phyloP scores from a whole-genome alignment of 148 eudicot species.

The Fagopyrum esculentum region DNA sequence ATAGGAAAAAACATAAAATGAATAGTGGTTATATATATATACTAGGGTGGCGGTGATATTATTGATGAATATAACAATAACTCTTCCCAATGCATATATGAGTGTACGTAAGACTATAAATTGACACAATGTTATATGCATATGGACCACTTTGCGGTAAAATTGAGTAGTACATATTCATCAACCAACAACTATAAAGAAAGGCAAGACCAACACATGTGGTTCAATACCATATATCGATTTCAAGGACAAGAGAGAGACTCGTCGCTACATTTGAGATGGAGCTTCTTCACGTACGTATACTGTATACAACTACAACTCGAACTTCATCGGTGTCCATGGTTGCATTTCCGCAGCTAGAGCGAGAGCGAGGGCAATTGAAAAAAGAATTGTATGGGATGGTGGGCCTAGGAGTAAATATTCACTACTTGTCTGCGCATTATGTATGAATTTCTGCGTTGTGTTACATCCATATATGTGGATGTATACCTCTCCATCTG shows the following conservation, averaged over 20 bases:
- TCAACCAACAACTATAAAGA: conserved; percentile 43
- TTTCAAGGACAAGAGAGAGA: conserved; percentile 1
- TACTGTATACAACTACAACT: too few species aligned
- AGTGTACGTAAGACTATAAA: not conserved
- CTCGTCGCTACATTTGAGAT: not conserved
- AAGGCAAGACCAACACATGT: conserved; percentile 28
- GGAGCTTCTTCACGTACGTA: too few species aligned
- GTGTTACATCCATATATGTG: not conserved
- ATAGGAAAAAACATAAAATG: too few species aligned
- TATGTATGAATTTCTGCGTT: not conserved
- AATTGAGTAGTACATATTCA: conserved; percentile 27
- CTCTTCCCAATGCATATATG: conserved; percentile 4
- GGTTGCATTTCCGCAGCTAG: too few species aligned
- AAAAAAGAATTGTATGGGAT: not conserved
- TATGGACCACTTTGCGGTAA: conserved; percentile 35
- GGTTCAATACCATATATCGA: conserved; percentile 12
- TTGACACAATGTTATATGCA: not conserved
- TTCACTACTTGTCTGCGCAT: not conserved
- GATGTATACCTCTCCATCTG: not conserved
- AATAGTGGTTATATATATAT: too few species aligned
- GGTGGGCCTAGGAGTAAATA: not conserved
- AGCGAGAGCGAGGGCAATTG: not conserved
- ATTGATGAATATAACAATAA: not conserved
- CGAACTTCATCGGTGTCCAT: too few species aligned
- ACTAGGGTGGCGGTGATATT: not conserved